Conservation (phyloP, 2,329 filamentous ascomycete species). For the Pseudogymnoascus sp. region DNA sequence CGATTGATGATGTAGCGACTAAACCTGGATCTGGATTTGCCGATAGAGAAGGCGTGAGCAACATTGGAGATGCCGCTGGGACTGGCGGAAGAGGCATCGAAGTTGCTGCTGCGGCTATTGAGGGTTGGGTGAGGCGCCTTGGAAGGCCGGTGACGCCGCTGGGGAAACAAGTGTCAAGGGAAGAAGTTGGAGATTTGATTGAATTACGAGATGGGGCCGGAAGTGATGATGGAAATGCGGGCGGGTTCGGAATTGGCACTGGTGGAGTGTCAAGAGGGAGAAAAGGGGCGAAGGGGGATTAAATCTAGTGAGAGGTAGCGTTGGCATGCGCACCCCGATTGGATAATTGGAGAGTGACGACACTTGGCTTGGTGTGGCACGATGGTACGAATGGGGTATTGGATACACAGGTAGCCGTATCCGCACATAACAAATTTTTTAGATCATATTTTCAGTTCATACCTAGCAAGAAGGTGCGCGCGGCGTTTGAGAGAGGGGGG, state of each 20-base stretch:
- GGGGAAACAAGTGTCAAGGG: conserved; percentile 34
- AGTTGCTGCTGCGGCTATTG: conserved; percentile 77
- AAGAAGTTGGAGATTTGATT: conserved; percentile 57
- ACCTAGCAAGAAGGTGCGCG: neutral
- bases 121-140: conserved; percentile 83
- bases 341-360: neutral
- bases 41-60: conserved; percentile 32
- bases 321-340: neutral
- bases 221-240: conserved; percentile 43
- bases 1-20: conserved; percentile 18
- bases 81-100: conserved; percentile 32
- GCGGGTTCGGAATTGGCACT: conserved; percentile 25
- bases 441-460: conserved; percentile 2
- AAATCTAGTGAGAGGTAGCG: neutral
- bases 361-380: neutral
- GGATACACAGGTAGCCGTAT: neutral
- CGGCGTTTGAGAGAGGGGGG: neutral
- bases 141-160: conserved; percentile 41
- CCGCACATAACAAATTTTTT: conserved; percentile 1
- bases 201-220: conserved; percentile 59
- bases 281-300: conserved; percentile 8
- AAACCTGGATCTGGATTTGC: conserved; percentile 27
- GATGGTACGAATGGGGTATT: neutral
- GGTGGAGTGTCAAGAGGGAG: conserved; percentile 14
- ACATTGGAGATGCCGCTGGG: conserved; percentile 40